Percentiles rank a stretch among this genome's conserved stretches.
Conservation (phyloP, 2,329 filamentous ascomycete species). For the Reticulascus tulasneorum region DNA sequence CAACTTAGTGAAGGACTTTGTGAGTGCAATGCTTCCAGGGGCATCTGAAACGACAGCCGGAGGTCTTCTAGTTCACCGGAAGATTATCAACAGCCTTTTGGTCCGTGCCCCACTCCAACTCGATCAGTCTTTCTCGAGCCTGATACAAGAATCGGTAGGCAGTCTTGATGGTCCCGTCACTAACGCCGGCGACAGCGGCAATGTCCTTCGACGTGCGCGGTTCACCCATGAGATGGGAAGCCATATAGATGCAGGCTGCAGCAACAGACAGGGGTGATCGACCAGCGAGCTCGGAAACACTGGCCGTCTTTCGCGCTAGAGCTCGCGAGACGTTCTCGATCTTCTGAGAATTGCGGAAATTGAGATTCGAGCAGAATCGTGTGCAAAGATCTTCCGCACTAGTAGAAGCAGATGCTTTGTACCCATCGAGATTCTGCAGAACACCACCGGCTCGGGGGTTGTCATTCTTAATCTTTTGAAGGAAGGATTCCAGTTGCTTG, state of each 20-base stretch:
- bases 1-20: too few species aligned
- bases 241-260: conserved; percentile 95
- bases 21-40: too few species aligned
- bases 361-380: conserved; percentile 83
- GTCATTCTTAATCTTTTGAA: conserved; percentile 68
- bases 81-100: conserved; percentile 69
- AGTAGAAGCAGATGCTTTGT: conserved; percentile 72
- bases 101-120: conserved; percentile 68
- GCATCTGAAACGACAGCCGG: not conserved
- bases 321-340: conserved; percentile 77
- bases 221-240: conserved; percentile 79
- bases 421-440: conserved; percentile 60
- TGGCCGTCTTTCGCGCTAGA: conserved; percentile 73
- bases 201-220: conserved; percentile 82
- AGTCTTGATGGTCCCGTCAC: conserved; percentile 93
- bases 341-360: conserved; percentile 64
- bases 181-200: conserved; percentile 78
- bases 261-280: conserved; percentile 92
- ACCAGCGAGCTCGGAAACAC: conserved; percentile 78
- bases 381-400: conserved; percentile 80
- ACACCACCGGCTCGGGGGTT: conserved; percentile 47
- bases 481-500: conserved; percentile 86
- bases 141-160: conserved; percentile 87
- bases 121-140: conserved; percentile 69
- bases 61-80: conserved; percentile 36